A percentile compares a stretch with the other conserved stretches of the same genome.
phyloP scores from a whole-genome alignment of 768 basidiomycete genomes.

The Phanerochaete sordida region DNA sequence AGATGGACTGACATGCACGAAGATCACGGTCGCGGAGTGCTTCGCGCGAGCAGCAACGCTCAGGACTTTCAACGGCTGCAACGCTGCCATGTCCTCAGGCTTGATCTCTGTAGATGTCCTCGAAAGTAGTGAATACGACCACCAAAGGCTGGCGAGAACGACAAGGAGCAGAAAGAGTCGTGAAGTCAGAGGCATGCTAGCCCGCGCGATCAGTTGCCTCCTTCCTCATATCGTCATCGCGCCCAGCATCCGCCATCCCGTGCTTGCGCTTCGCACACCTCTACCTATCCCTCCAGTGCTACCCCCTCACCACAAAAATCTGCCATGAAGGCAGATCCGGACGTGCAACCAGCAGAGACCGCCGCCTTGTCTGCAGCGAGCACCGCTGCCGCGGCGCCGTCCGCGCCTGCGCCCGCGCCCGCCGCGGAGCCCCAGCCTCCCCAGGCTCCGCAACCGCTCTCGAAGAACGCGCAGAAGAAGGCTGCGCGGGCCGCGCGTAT shows the following conservation, averaged over 20 bases:
- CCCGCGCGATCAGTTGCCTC: background rate
- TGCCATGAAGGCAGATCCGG: background rate
- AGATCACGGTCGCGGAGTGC: constrained; percentile 87
- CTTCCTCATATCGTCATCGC: background rate
- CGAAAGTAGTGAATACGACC: background rate
- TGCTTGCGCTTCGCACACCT: background rate
- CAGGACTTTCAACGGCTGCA: constrained; percentile 42
- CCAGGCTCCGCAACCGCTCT: constrained; percentile 36
- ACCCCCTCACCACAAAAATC: background rate
- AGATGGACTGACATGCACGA: constrained; percentile 71
- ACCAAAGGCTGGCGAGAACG: background rate
- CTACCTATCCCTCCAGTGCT: background rate
- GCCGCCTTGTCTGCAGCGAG: background rate
- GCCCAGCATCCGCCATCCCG: background rate
- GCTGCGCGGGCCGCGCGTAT: constrained; percentile 67
- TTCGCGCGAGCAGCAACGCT: constrained; percentile 50
- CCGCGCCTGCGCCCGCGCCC: background rate
- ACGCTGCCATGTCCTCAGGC: constrained; percentile 15
- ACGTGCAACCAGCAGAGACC: background rate
- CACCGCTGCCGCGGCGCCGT: background rate
- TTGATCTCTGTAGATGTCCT: background rate
- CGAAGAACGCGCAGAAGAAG: constrained; percentile 79
- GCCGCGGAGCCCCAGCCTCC: background rate
- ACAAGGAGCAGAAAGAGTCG: background rate
- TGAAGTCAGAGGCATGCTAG: background rate